Percentiles rank a stretch among this genome's conserved stretches.
Evolutionary conservation across 495 filamentous ascomycete genomes (phyloP).

Genomic region (Xylaria palmicola): DNA sequence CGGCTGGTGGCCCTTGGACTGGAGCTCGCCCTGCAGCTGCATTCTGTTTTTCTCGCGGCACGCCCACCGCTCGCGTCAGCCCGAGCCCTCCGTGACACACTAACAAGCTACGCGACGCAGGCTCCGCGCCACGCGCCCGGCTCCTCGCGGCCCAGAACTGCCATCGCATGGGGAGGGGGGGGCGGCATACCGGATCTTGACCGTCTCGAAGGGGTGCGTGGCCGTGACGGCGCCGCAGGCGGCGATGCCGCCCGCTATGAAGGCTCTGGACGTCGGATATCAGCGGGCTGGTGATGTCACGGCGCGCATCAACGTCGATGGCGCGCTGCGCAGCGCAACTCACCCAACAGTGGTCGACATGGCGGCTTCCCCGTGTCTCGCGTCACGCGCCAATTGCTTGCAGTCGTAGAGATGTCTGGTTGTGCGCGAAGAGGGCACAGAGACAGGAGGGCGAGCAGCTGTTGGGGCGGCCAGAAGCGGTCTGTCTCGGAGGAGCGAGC

Average conservation of each 20-base stretch:
- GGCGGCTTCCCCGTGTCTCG: conserved; percentile 17
- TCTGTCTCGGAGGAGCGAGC: conserved; percentile 2
- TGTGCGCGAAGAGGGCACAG: not conserved
- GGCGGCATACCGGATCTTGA: conserved; percentile 82
- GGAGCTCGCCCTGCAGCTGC: conserved; percentile 95
- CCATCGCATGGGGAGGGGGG: conserved; percentile 1
- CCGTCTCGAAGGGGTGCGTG: conserved; percentile 97
- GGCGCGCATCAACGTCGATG: too few species aligned
- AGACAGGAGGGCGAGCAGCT: not conserved
- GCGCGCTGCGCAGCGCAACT: not conserved
- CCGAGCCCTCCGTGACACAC: too few species aligned
- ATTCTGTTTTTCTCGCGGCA: conserved; percentile 57
- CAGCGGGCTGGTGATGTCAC: conserved; percentile 9
- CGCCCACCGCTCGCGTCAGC: conserved; percentile 19
- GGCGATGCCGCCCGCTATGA: conserved; percentile 93
- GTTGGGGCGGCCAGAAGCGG: conserved; percentile 10
- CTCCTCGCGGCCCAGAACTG: not conserved
- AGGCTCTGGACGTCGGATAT: conserved; percentile 50
- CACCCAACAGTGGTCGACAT: conserved; percentile 53
- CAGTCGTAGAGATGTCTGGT: not conserved
- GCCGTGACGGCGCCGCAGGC: conserved; percentile 97
- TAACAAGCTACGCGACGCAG: too few species aligned
- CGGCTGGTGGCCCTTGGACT: conserved; percentile 76
- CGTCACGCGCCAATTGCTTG: conserved; percentile 13
- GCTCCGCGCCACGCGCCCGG: too few species aligned